Evolutionary conservation across 2,329 filamentous ascomycete genomes (phyloP).

Genomic region (Colletotrichum sidae): DNA sequence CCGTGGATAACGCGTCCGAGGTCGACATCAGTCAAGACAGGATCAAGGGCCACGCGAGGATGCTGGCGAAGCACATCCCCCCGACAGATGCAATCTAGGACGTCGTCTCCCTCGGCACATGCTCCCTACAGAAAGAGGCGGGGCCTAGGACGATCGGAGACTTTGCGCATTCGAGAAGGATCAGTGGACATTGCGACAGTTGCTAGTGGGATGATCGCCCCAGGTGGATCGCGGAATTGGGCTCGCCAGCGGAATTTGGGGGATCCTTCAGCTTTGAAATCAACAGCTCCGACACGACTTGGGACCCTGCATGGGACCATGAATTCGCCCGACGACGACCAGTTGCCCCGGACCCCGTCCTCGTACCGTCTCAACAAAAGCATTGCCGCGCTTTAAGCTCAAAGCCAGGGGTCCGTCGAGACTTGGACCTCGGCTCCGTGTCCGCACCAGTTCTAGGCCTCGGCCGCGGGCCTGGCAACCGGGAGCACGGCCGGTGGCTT

Average conservation of each 20-base stretch:
- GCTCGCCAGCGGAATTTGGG: slow-evolving; percentile 20
- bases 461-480: slow-evolving; percentile 28
- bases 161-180: slow-evolving; percentile 20
- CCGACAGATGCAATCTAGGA: neutral
- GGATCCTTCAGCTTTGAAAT: slow-evolving; percentile 29
- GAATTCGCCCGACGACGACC: slow-evolving; percentile 21
- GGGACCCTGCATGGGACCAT: slow-evolving; percentile 14
- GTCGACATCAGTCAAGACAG: neutral
- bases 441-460: slow-evolving; percentile 24
- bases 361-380: neutral
- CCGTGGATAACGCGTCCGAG: slow-evolving; percentile 10
- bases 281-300: slow-evolving; percentile 18
- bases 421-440: slow-evolving; percentile 27
- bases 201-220: slow-evolving; percentile 10
- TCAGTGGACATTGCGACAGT: neutral
- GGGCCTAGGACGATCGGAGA: slow-evolving; percentile 8
- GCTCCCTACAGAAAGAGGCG: neutral
- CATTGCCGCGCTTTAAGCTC: neutral
- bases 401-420: neutral
- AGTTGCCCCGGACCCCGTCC: slow-evolving; percentile 29
- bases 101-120: neutral
- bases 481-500: slow-evolving; percentile 15
- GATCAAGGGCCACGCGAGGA: slow-evolving; percentile 30
- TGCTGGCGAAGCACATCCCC: slow-evolving; percentile 17
- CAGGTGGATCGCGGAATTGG: slow-evolving; percentile 22